Base-by-base conservation (phyloP, 2,329 filamentous ascomycete species). In the Cladosporium sp. region DNA sequence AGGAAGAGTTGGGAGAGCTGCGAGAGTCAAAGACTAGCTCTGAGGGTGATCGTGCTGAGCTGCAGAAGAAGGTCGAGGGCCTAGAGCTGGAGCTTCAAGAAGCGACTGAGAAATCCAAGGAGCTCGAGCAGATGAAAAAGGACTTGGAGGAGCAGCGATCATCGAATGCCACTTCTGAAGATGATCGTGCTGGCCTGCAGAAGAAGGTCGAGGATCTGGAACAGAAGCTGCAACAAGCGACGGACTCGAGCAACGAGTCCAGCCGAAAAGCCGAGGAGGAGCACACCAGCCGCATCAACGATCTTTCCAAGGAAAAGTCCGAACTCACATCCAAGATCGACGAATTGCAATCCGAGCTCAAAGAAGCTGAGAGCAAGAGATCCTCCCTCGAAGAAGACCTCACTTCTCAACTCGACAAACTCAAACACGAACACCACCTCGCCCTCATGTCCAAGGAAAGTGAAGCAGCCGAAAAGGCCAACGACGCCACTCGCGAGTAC, bases 221-320 rank as follows among this genome's bases (percentile, higher is more conserved):
- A n/a, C 11, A 49, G 38, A 29, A 52, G 7, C 47, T 57, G n/a
- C 43, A 60, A 16, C 35, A 54, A n/a, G 53, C 53, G 25, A 52
- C 53, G 13, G 38, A 55, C 32, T 35, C 43, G 35, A 27, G 53
- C 27, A 33, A 48, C 13, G 43, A 52, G 18, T 51, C 53, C 29
- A 39, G 36, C 8, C 54, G 55, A 11, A 42, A 51, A 18, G 39
- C 50, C n/a, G 49, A 58, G 16, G 40, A 55, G 38, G 39, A 55
- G 36, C 51, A 54, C 20, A 35, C 39, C 11, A 42, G 52, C 30
- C 45, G 50, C 15, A 47, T 46, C 5, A 40, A 54, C 25, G 51
- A 52, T 13, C 35, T 39, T 16, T 29, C 42, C n/a, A 32, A 38
- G 7, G 27, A 50, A 9, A 41, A 45, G 7, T 25, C 43, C 16